Evolutionary conservation across 768 basidiomycete genomes (phyloP).

Genomic region (Auricularia auricula-judae): DNA sequence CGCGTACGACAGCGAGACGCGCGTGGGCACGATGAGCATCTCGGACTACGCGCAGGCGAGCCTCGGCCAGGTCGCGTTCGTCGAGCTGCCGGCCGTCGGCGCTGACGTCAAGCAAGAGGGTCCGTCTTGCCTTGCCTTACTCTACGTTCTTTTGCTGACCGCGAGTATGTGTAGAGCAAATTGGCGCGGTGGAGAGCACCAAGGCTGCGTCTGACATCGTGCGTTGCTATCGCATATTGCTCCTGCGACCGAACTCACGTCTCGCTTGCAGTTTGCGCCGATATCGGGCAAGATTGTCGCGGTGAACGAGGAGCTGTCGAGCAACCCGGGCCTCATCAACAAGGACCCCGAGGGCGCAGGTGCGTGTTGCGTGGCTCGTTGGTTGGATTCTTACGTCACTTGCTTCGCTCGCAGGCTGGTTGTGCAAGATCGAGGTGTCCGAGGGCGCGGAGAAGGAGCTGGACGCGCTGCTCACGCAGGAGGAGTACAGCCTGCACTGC

Average conservation of each 20-base stretch:
- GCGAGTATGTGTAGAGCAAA: constrained; percentile 58
- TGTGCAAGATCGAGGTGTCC: constrained; percentile 83
- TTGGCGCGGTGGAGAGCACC: constrained; percentile 92
- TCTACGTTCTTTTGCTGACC: too few relatives aligned
- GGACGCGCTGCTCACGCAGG: constrained; percentile 57
- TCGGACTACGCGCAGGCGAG: constrained; percentile 87
- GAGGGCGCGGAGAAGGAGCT: constrained; percentile 73
- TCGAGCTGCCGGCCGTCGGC: constrained; percentile 71
- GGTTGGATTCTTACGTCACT: neutral
- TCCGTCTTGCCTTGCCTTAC: too few relatives aligned
- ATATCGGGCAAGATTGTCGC: constrained; percentile 74
- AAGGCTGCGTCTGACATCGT: constrained; percentile 94
- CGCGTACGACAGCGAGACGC: constrained; percentile 62
- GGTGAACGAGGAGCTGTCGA: constrained; percentile 62
- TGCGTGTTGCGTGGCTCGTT: constrained; percentile 21
- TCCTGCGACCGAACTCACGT: neutral
- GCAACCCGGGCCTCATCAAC: constrained; percentile 74
- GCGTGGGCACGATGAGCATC: constrained; percentile 71
- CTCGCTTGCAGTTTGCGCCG: constrained; percentile 64
- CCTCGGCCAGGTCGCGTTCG: constrained; percentile 94
- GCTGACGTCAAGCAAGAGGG: constrained; percentile 59
- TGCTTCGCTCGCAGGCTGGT: constrained; percentile 58
- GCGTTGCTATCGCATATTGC: constrained; percentile 7
- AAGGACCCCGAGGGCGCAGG: constrained; percentile 78
- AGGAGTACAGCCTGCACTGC: constrained; percentile 61